Base-by-base conservation (phyloP, 129 eudicot genomes). In the Tagetes erecta region DNA sequence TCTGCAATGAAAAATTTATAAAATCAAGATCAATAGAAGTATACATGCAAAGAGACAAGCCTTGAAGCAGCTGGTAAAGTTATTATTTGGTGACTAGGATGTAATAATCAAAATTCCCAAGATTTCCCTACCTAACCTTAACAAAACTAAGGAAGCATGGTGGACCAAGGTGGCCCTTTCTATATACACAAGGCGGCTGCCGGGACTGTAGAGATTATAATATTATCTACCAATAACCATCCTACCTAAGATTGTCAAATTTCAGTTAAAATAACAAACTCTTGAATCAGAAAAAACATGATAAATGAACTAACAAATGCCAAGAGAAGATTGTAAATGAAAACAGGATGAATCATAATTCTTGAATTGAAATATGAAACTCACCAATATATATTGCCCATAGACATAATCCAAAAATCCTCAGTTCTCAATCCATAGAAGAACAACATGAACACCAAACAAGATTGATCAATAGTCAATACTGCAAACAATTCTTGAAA, bases 321-420 rank as follows among this genome's bases (percentile, higher is more conserved):
- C 68, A 73, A 45, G 63, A 40, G 10, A 56, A 40, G 35, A 36
- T 45, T 31, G 10, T 3, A 36, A 13, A 38, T 5, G 56, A 31
- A 38, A 38, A 75, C 51, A 77, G 62, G 50, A 75, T 47, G 51
- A 20, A 5, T 37, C 31, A 37, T 60, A 58, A 44, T 36, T 59
- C 52, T 50, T 36, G 70, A 44, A 76, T 4, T 14, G 65, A 58
- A 44, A 13, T 30, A 59, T 33, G 38, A 65, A 44, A 72, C 83
- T 79, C 36, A 78, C 82, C 78, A 62, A 71, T 71, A 71, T 36
- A 71, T 71, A 51, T 41, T 39, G 13, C 53, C 33, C 59, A 79
- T 41, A 56, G 53, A 41, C 67, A 78, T 71, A 60, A 78, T 71
- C 77, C 59, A 58, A 36, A 72, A 72, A 72, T n/a, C 47, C 49